A percentile compares a stretch with the other conserved stretches of the same genome.
Evolutionary conservation across 768 basidiomycete genomes (phyloP).

Genomic region (Lentinula detonsa): DNA sequence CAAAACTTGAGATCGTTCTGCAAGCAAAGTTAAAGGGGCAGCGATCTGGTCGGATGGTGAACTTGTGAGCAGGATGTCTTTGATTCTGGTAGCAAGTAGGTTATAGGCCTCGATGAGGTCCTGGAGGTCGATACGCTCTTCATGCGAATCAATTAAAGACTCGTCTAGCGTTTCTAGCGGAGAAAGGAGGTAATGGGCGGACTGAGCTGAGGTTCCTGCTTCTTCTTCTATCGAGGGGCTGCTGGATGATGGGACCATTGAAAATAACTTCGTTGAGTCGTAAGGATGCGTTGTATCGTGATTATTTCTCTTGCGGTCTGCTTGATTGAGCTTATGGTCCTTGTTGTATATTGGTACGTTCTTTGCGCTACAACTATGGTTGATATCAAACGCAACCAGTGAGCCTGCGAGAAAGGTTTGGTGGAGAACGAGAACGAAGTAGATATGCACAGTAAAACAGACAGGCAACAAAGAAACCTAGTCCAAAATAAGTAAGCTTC

Average conservation of each 20-base stretch:
- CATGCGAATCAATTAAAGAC: constrained; percentile 32
- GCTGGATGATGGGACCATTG: constrained; percentile 4
- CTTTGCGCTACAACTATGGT: background rate
- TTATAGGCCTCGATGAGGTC: constrained; percentile 61
- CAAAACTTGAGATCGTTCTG: constrained; percentile 6
- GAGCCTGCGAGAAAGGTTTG: background rate
- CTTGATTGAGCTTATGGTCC: background rate
- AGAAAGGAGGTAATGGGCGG: constrained; percentile 18
- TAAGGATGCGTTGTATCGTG: background rate
- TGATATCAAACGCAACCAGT: background rate
- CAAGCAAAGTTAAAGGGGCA: constrained; percentile 21
- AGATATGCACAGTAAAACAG: background rate
- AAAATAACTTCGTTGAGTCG: background rate
- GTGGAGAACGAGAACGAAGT: background rate
- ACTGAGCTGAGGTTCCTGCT: constrained; percentile 14
- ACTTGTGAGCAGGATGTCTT: constrained; percentile 15
- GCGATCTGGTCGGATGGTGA: constrained; percentile 14
- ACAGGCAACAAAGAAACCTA: background rate
- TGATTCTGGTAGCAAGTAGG: constrained; percentile 41
- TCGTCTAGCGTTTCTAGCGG: constrained; percentile 41
- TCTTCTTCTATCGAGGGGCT: constrained; percentile 4
- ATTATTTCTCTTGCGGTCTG: background rate
- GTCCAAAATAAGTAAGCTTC: background rate
- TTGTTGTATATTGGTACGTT: background rate
- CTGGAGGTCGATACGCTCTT: constrained; percentile 34